Conservation (phyloP, 495 filamentous ascomycete genomes). For the Hapsidospora chrysogenum region DNA sequence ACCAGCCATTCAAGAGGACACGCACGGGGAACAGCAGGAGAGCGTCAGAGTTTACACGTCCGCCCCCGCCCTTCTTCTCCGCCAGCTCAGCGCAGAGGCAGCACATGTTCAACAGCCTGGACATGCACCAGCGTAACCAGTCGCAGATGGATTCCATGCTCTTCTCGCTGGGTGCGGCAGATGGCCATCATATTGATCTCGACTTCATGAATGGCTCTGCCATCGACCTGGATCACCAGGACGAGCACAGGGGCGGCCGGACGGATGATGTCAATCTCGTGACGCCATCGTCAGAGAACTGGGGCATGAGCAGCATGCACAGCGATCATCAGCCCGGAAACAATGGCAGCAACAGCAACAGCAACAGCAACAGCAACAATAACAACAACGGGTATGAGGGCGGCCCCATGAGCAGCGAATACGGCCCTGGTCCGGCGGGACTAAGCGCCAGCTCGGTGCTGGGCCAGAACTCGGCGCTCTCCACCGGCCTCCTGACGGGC, state of each 20-base stretch:
- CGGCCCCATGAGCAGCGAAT: conserved; percentile 14
- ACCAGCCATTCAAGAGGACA: conserved; percentile 1
- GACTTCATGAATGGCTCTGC: conserved; percentile 9
- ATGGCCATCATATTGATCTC: conserved; percentile 5
- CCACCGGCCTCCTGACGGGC: conserved; percentile 1
- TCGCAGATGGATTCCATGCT: background rate
- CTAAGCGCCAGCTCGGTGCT: conserved; percentile 1
- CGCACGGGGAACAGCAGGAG: background rate
- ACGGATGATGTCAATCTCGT: background rate
- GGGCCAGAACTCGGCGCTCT: conserved; percentile 1
- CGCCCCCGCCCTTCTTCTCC: conserved; percentile 1
- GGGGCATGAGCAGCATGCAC: background rate
- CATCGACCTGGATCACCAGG: conserved; percentile 4
- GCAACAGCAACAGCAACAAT: background rate
- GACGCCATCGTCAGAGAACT: conserved; percentile 1
- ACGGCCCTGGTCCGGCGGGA: conserved; percentile 12
- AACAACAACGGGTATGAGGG: conserved; percentile 3
- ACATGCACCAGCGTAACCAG: background rate
- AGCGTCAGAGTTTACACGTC: conserved; percentile 3
- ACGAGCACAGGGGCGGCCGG: background rate
- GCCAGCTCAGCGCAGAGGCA: background rate
- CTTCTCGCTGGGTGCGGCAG: background rate
- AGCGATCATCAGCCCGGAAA: no score
- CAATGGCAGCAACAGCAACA: no score
- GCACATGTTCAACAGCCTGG: background rate